Conservation (phyloP, 1,139 yeast species). For the Yamadazyma atmosphaerica region DNA sequence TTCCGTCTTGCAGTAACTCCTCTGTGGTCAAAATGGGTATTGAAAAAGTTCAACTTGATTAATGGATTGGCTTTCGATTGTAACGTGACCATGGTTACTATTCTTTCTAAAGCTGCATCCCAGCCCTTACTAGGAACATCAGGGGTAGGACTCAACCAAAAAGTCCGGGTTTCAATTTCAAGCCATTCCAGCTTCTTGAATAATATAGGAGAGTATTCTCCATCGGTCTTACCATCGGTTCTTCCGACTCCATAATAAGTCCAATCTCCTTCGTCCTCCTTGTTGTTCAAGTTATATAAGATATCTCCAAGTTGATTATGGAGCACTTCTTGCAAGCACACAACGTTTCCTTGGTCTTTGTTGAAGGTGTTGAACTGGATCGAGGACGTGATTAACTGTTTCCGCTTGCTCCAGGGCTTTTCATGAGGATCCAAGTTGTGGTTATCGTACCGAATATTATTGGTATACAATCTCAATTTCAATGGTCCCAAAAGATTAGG, state of each 20-base stretch:
- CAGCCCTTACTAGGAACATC: slow-evolving; percentile 42
- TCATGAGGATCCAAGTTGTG: slow-evolving; percentile 33
- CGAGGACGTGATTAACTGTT: slow-evolving; percentile 32
- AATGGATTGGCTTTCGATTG: slow-evolving; percentile 27
- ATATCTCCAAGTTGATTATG: slow-evolving; percentile 53
- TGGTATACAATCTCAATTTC: slow-evolving; percentile 47
- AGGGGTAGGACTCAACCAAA: slow-evolving; percentile 36
- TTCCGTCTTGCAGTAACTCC: slow-evolving; percentile 50
- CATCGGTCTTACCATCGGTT: slow-evolving; percentile 30
- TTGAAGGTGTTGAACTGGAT: slow-evolving; percentile 36
- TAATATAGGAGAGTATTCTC: slow-evolving; percentile 39
- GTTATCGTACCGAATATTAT: slow-evolving; percentile 54
- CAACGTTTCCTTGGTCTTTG: slow-evolving; percentile 34
- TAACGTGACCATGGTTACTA: slow-evolving; percentile 47
- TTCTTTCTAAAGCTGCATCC: slow-evolving; percentile 55
- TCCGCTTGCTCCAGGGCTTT: slow-evolving; percentile 44
- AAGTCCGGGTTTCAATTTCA: slow-evolving; percentile 26
- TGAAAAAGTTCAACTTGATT: slow-evolving; percentile 42
- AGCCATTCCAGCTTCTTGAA: slow-evolving; percentile 32
- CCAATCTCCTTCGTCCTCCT: slow-evolving; percentile 28
- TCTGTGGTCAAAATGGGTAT: slow-evolving; percentile 60
- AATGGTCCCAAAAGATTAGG: slow-evolving; percentile 17
- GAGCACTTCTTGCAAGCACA: slow-evolving; percentile 58
- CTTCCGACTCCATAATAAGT: slow-evolving; percentile 35
- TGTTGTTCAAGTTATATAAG: slow-evolving; percentile 30